Percentiles rank a stretch among this genome's conserved stretches.
Evolutionary conservation across 139 green algal species (phyloP).

Genomic region (Spirogloea muscicola): DNA sequence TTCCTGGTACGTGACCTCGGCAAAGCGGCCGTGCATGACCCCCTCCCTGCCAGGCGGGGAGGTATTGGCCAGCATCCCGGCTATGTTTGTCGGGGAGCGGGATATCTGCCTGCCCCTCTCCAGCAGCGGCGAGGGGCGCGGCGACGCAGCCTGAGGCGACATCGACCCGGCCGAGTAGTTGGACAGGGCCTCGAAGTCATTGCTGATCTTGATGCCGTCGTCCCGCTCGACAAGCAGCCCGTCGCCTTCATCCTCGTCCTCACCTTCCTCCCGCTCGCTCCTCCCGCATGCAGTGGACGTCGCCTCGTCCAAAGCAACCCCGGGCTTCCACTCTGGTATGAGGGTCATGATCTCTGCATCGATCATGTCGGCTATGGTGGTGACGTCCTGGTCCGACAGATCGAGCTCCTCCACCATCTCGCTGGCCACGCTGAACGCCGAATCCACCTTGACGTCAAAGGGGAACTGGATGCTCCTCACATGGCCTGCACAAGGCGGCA

Average conservation of each 20-base stretch:
- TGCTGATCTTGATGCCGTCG: neutral
- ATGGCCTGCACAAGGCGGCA: constrained; percentile 3
- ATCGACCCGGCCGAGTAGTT: too few relatives aligned
- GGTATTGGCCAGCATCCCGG: too few relatives aligned
- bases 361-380: constrained; percentile 42
- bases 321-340: constrained; percentile 31
- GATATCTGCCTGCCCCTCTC: neutral
- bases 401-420: constrained; percentile 92
- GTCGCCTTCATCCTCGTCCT: neutral
- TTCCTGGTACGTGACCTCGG: too few relatives aligned
- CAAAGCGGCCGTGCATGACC: too few relatives aligned
- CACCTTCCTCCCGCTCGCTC: neutral
- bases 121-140: neutral
- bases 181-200: too few relatives aligned
- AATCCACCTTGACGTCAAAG: constrained; percentile 81
- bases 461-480: constrained; percentile 86
- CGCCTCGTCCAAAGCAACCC: constrained; percentile 20
- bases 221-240: neutral
- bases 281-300: neutral
- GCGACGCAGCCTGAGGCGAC: neutral
- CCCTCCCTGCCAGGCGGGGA: too few relatives aligned
- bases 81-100: neutral
- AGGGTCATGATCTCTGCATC: constrained; percentile 37
- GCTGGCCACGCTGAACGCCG: constrained; percentile 71
- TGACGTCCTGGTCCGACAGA: constrained; percentile 20